Base-by-base conservation (phyloP, 176 grass and related monocot genomes). In the Oryza australiensis region DNA sequence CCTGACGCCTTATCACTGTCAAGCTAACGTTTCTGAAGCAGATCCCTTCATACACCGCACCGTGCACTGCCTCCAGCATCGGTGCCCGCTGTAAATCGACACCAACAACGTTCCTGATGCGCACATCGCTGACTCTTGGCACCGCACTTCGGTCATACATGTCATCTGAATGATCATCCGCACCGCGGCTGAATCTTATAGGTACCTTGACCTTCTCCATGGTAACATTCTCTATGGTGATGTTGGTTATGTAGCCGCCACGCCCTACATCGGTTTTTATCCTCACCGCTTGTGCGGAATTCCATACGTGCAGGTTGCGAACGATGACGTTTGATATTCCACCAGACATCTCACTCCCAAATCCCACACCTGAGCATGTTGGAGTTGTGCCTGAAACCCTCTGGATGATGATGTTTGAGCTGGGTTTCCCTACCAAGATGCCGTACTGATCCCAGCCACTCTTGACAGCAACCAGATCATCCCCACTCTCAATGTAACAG, bases 391-490 rank as follows among this genome's bases (percentile, higher is more conserved):
- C 95, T 7, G 90, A 92, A 63, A 98, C 48, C 63, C 95, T 90
- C 64, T 94, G 88, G 40, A 98, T 79, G 48, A 84, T 20, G 30
- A 93, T 91, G 90, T 92, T 85, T 13, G 84, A 88, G 74, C 95
- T 94, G 9, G 95, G 95, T 55, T 86, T 89, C 34, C 80, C 88
- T 35, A 75, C 7, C 30, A 77, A 87, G 70, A 94, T 93, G 34
- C 95, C 95, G 2, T 94, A 98, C n/a, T 98, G 92, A 74, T 95
- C 92, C 95, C 92, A 94, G 2, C 92, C 92, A 64, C 94, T 97
- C 90, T 97, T 97, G 73, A 97, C 72, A 35, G 92, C 94, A 68
- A 98, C 92, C 1, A 98, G 81, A 45, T 97, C 92, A 48, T 97
- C 94, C 64, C 94, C 94, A 13, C 92, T 98, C 72, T 94, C 86